Evolutionary conservation across 2,329 filamentous ascomycete species (phyloP), one percentile per base, ranked within the genome.

Genomic region (Fusarium citri): DNA sequence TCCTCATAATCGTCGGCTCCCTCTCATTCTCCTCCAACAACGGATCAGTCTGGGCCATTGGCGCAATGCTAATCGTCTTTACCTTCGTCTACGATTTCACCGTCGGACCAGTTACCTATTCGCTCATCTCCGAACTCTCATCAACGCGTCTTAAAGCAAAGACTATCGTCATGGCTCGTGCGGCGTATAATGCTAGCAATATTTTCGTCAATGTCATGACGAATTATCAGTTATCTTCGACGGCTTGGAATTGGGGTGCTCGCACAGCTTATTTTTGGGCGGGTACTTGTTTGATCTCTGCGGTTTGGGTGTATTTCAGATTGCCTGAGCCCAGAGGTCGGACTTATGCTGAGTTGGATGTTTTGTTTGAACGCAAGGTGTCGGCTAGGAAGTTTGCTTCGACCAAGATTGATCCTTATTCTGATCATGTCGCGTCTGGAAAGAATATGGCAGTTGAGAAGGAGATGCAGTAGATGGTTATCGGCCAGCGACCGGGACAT

Each of bases 21-120:
- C 72, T 83, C 0, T 80, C 80, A 3, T 82, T 82, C 59, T 75
- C 79, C 18, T 65, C 68, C 2, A 55, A 72, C 12, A 80, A 79
- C 46, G 68, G 68, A 3, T 78, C 79, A 1, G 73, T 83, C 16
- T 84, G 83, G 78, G 79, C 84, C 65, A 75, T 86, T 45, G 81
- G 82, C 30, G 71, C 80, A 65, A 75, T 88, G 72, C 78, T 88
- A 6, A 80, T 88, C 43, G 74, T 86, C 41, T 87, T 84, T 69
- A 86, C 84, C 0, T 84, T 87, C 55, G 78, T 84, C 4, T 89
- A 88, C 75, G 85, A 86, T 77, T 81, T 85, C 57, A 85, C 85
- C 2, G 81, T 88, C 15, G 87, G 87, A 0, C 86, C 86, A 0
- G 82, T 87, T 10, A 83, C 83, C 7, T 88, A 87, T 74, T 81